Evolutionary conservation across 768 basidiomycete genomes (phyloP), one percentile per base, ranked within the genome.

Genomic region (Pseudohyphozyma bogoriensis): DNA sequence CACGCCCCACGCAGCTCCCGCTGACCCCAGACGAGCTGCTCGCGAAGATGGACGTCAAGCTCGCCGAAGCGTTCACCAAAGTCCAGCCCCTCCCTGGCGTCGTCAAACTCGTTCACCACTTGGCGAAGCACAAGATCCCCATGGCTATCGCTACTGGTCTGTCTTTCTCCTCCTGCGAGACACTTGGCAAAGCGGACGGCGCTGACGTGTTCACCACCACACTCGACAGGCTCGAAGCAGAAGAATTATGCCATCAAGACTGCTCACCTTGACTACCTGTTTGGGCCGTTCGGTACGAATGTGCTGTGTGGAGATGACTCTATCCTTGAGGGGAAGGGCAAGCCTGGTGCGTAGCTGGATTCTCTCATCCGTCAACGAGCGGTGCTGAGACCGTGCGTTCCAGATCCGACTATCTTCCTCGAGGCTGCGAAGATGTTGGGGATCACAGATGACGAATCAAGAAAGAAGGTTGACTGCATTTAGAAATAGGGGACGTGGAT

Each of bases 61-160:
- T 86, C 71, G 85, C 85, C 66, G 69, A 72, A 51, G 75, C 78
- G 49, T 90, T 87, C 86, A 82, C 83, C 1, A 79, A 79, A 28
- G 82, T 86, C 8, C 75, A 78, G 49, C 80, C 85, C 13, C 78
- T 91, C n/a, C 87, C 87, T 0, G 89, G 89, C 29, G 83, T 80
- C 26, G 66, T 75, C 13, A 82, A 79, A 69, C 81, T 92, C 55
- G 76, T 89, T n/a, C 69, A 75, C 18, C 87, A 89, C 72, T 79
- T 92, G 39, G 79, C 80, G 60, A 75, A 77, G 57, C 81, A 86
- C 72, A 72, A 77, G 36, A 78, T 90, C 24, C 86, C 87, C 37
- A 86, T 90, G 60, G 86, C 84, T 22, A 79, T 91, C 31, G 53
- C 50, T 44, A 22, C 40, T n/a, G 10, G 49, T 8, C 3, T 13